These are phyloP conservation scores for Hymenoscyphus salicellus DNA, from an alignment of 2,329 filamentous ascomycete species.

Conservation along the genomic window DNA sequence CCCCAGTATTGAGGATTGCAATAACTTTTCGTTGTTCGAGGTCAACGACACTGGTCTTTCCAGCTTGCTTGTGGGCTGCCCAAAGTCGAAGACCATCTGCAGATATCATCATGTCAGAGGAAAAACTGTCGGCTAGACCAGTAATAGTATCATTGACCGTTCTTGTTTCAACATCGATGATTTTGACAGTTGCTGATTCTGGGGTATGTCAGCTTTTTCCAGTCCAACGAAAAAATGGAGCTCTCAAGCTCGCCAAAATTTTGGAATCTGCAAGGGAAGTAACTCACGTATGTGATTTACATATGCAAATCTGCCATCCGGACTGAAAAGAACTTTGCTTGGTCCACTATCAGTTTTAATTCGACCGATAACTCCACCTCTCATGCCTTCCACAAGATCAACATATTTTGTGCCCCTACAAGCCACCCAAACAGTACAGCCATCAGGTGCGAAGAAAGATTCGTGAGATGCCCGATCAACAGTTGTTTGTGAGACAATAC, in stretches of 20 bases:
- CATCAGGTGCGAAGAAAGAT: constrained; percentile 8
- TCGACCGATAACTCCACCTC: constrained; percentile 2
- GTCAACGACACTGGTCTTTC: constrained; percentile 8
- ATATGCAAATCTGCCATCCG: constrained; percentile 9
- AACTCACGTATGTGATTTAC: constrained; percentile 9
- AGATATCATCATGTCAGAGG: constrained; percentile 13
- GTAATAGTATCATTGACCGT: background rate
- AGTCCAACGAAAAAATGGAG: background rate
- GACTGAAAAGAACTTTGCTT: constrained; percentile 12
- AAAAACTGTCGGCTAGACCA: constrained; percentile 8
- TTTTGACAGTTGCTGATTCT: constrained; percentile 2
- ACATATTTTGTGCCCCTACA: constrained; percentile 11
- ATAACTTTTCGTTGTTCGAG: constrained; percentile 1
- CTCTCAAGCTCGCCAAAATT: background rate
- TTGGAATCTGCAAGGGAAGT: too few species aligned
- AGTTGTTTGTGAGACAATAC: constrained; percentile 9
- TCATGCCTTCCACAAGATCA: constrained; percentile 6
- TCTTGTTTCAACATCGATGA: constrained; percentile 8
- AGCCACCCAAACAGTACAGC: constrained; percentile 10
- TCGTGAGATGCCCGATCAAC: constrained; percentile 12
- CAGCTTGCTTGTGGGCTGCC: constrained; percentile 10
- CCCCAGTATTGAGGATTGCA: constrained; percentile 5
- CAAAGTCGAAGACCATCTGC: constrained; percentile 11
- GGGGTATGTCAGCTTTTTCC: background rate
- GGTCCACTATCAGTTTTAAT: constrained; percentile 7